phyloP scores from a whole-genome alignment of 129 eudicot genomes.

The Ambrosia artemisiifolia region DNA sequence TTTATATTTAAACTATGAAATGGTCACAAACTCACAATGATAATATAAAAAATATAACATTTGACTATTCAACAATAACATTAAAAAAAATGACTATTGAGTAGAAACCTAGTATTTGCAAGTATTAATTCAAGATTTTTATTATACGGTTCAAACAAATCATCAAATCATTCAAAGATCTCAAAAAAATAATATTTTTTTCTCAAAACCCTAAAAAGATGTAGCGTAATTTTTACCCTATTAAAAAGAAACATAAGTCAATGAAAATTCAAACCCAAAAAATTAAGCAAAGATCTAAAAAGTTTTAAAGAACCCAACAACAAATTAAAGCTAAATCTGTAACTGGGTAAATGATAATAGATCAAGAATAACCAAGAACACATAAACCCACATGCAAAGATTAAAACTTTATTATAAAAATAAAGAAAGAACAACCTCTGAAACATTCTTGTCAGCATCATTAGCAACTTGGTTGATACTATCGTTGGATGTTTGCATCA shows the following conservation, averaged over 20 bases:
- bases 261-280: neutral
- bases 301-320: neutral
- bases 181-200: neutral
- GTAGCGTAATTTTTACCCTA: neutral
- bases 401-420: neutral
- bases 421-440: constrained; percentile 30
- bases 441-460: constrained; percentile 21
- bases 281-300: neutral
- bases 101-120: constrained; percentile 5
- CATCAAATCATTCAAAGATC: neutral
- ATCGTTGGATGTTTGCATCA: constrained; percentile 37
- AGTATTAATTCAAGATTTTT: constrained; percentile 1
- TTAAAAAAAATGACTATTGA: neutral
- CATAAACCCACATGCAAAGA: constrained; percentile 21
- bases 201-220: constrained; percentile 24
- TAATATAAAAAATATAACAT: neutral
- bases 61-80: constrained; percentile 1
- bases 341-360: constrained; percentile 13
- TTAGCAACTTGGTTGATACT: constrained; percentile 11
- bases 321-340: constrained; percentile 13
- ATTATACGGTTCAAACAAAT: constrained; percentile 3
- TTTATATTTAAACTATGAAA: neutral
- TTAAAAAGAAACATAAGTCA: constrained; percentile 1
- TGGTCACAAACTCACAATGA: neutral
- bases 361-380: constrained; percentile 16